Conservation (phyloP, 1,139 yeast species). For the Hyphopichia burtonii region DNA sequence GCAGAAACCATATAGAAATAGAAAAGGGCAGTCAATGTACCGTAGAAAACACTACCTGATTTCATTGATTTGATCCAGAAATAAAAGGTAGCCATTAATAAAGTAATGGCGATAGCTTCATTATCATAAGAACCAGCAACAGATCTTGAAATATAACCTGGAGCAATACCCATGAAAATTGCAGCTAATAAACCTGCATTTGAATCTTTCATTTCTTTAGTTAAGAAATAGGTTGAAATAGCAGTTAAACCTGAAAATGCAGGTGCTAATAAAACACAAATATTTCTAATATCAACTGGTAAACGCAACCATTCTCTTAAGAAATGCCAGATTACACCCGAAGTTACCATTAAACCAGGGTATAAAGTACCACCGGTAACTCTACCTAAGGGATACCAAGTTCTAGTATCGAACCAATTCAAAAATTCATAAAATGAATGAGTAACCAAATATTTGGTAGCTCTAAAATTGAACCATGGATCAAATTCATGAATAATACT, state of each 20-base stretch:
- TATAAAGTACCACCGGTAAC: slow-evolving; percentile 98
- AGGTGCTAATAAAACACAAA: slow-evolving; percentile 95
- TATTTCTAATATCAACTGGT: slow-evolving; percentile 92
- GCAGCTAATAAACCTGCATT: slow-evolving; percentile 93
- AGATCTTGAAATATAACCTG: slow-evolving; percentile 96
- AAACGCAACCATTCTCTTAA: slow-evolving; percentile 63
- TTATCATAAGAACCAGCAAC: slow-evolving; percentile 99
- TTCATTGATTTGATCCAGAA: slow-evolving; percentile 94
- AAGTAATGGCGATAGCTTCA: slow-evolving; percentile 97
- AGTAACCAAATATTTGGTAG: slow-evolving; percentile 83
- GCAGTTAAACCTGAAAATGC: slow-evolving; percentile 95
- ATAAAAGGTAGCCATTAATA: slow-evolving; percentile 92
- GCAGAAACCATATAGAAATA: slow-evolving; percentile 99
- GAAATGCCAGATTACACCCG: slow-evolving; percentile 82
- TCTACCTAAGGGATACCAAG: slow-evolving; percentile 99
- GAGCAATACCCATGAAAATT: slow-evolving; percentile 94
- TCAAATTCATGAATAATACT: slow-evolving; percentile 98
- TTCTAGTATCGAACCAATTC: slow-evolving; percentile 98
- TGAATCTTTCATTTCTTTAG: slow-evolving; percentile 86
- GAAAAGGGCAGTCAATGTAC: slow-evolving; percentile 78
- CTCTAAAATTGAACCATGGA: slow-evolving; percentile 98
- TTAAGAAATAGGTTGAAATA: slow-evolving; percentile 83
- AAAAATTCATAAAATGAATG: slow-evolving; percentile 87
- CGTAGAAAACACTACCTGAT: slow-evolving; percentile 84
- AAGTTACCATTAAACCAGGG: slow-evolving; percentile 98